These are phyloP conservation scores for Neonectria sp. DNA, from an alignment of 2,329 filamentous ascomycete species.

Conservation along the genomic window DNA sequence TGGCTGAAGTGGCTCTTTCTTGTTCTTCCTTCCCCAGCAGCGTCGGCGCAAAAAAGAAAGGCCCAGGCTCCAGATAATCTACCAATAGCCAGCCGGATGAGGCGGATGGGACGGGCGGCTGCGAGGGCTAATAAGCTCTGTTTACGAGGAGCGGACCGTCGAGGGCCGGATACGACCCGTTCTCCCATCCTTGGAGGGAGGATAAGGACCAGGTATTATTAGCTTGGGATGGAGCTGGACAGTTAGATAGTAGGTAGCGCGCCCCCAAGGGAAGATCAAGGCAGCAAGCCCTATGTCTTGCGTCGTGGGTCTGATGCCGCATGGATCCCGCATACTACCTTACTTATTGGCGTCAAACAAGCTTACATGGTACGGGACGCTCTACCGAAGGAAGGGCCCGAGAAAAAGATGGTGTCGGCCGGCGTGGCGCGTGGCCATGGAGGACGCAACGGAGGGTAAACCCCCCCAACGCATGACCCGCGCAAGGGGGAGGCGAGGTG, in stretches of 20 bases:
- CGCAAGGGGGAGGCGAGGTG: constrained; percentile 37
- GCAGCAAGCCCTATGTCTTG: constrained; percentile 20
- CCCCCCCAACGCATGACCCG: constrained; percentile 30
- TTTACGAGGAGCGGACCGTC: constrained; percentile 44
- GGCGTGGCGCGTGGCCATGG: constrained; percentile 43
- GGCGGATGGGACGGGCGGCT: constrained; percentile 34
- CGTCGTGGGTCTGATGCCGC: constrained; percentile 13
- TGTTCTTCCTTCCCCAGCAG: not conserved
- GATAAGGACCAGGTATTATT: constrained; percentile 16
- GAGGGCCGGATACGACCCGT: constrained; percentile 43
- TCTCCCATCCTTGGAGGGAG: constrained; percentile 8
- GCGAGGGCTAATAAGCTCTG: constrained; percentile 32
- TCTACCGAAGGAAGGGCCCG: constrained; percentile 15
- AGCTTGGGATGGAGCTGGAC: constrained; percentile 12
- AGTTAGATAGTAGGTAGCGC: constrained; percentile 11
- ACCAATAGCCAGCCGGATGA: constrained; percentile 11
- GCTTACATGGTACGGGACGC: constrained; percentile 18
- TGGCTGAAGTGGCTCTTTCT: constrained; percentile 1
- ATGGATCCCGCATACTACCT: constrained; percentile 11
- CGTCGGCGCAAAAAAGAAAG: not conserved
- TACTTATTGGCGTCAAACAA: not conserved
- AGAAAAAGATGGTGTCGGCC: constrained; percentile 39
- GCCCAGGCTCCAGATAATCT: constrained; percentile 1
- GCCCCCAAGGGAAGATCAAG: constrained; percentile 7
- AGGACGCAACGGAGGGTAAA: constrained; percentile 27